Conservation (phyloP, 2,329 filamentous ascomycete genomes). For the Aulographum hederae region DNA sequence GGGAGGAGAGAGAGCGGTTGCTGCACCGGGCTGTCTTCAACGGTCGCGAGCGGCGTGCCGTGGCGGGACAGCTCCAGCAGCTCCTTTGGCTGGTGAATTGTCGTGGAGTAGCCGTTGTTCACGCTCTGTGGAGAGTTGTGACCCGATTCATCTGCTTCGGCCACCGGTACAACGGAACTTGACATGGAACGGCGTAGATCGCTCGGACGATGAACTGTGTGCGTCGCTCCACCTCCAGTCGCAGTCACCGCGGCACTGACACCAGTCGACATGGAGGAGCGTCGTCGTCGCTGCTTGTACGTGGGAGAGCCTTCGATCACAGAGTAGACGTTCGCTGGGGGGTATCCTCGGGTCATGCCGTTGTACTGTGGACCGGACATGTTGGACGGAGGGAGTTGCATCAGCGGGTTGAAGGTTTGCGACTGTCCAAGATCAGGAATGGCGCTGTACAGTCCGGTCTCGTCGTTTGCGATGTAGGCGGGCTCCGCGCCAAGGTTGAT, state of each 20-base stretch:
- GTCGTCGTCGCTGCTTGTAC: constrained; percentile 90
- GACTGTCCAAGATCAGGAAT: constrained; percentile 77
- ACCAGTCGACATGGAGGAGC: constrained; percentile 68
- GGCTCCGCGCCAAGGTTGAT: constrained; percentile 69
- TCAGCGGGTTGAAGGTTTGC: constrained; percentile 61
- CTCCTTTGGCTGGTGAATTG: constrained; percentile 65
- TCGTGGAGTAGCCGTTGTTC: constrained; percentile 39
- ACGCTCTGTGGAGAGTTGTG: constrained; percentile 47
- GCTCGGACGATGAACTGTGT: constrained; percentile 58
- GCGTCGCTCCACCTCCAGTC: constrained; percentile 28
- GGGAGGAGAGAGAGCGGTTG: constrained; percentile 49
- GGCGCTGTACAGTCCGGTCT: constrained; percentile 86
- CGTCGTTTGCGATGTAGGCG: constrained; percentile 95
- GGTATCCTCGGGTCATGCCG: constrained; percentile 45
- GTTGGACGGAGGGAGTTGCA: constrained; percentile 77
- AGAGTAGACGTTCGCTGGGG: constrained; percentile 71
- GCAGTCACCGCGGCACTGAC: constrained; percentile 52
- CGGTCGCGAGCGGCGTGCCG: constrained; percentile 70
- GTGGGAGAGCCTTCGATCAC: constrained; percentile 96
- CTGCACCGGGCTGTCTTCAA: constrained; percentile 65
- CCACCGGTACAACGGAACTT: constrained; percentile 62
- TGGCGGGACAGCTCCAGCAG: constrained; percentile 73
- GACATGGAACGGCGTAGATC: constrained; percentile 86
- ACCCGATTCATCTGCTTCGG: constrained; percentile 60
- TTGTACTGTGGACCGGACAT: constrained; percentile 61